Evolutionary conservation across 2,329 filamentous ascomycete genomes (phyloP).

Genomic region (Leptographium lundbergii): DNA sequence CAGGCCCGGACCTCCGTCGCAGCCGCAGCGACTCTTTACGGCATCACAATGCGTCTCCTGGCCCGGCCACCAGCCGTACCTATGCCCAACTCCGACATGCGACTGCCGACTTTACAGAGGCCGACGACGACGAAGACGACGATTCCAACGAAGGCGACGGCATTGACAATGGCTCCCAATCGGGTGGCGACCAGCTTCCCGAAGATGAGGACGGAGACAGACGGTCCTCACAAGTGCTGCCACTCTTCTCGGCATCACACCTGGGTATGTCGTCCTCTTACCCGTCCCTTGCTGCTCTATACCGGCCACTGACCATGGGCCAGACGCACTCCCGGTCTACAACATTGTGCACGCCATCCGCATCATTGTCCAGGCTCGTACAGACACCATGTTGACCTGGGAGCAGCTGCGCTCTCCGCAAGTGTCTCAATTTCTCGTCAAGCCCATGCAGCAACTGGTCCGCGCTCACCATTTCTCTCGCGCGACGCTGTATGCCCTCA

Average conservation of each 20-base stretch:
- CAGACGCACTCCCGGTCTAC: slow-evolving; percentile 80
- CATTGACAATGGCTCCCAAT: slow-evolving; percentile 16
- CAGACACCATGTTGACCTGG: slow-evolving; percentile 88
- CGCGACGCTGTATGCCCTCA: slow-evolving; percentile 76
- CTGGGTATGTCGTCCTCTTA: slow-evolving; percentile 41
- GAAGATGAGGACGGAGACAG: slow-evolving; percentile 23
- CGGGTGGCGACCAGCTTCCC: slow-evolving; percentile 9
- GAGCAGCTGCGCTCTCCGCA: slow-evolving; percentile 93
- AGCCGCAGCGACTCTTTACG: not conserved
- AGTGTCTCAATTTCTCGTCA: slow-evolving; percentile 88
- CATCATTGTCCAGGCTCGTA: slow-evolving; percentile 68
- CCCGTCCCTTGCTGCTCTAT: not conserved
- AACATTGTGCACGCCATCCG: slow-evolving; percentile 83
- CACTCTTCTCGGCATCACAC: slow-evolving; percentile 69
- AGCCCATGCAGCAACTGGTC: slow-evolving; percentile 88
- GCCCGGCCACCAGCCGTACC: slow-evolving; percentile 17
- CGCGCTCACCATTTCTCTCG: slow-evolving; percentile 70
- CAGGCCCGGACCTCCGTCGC: slow-evolving; percentile 8
- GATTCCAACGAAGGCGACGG: slow-evolving; percentile 23
- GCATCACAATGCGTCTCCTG: slow-evolving; percentile 9
- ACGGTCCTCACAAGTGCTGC: slow-evolving; percentile 35
- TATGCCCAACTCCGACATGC: slow-evolving; percentile 36
- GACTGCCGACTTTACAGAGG: slow-evolving; percentile 53
- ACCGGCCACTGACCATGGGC: not conserved
- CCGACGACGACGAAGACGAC: slow-evolving; percentile 39